A percentile compares a stretch with the other conserved stretches of the same genome.
phyloP scores from a whole-genome alignment of 768 basidiomycete genomes.

The Calvatia gigantea region DNA sequence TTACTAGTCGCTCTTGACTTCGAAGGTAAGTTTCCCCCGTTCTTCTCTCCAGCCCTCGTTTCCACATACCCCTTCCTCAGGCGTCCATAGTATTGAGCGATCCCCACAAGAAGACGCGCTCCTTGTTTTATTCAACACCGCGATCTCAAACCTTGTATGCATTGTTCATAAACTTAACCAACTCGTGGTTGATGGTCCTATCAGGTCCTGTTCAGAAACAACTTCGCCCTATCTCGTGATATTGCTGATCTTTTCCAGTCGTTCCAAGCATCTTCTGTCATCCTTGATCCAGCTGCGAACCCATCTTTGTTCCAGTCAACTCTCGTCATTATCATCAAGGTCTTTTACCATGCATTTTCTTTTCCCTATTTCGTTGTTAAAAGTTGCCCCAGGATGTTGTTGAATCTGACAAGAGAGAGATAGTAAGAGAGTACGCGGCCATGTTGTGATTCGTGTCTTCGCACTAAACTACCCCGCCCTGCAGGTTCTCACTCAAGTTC shows the following conservation, averaged over 20 bases:
- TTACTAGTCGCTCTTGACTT: constrained; percentile 62
- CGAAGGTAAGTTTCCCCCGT: constrained; percentile 40
- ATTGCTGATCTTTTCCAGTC: constrained; percentile 60
- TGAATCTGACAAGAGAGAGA: constrained; percentile 57
- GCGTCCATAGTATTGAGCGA: constrained; percentile 62
- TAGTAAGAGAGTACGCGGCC: constrained; percentile 51
- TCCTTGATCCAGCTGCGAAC: constrained; percentile 56
- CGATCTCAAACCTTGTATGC: constrained; percentile 56
- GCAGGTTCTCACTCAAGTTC: constrained; percentile 54
- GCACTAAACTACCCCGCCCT: neutral
- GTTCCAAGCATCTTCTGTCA: constrained; percentile 54
- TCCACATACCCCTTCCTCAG: constrained; percentile 20
- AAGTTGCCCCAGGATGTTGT: constrained; percentile 48
- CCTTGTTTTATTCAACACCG: constrained; percentile 62
- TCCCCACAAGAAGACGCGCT: constrained; percentile 62
- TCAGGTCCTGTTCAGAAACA: constrained; percentile 63
- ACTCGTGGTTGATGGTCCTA: neutral
- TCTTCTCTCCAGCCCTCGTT: neutral
- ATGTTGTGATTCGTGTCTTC: neutral
- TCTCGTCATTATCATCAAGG: constrained; percentile 63
- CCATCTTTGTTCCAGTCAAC: constrained; percentile 57
- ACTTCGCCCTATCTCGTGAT: constrained; percentile 59
- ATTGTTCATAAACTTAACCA: neutral
- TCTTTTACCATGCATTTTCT: constrained; percentile 13
- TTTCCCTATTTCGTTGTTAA: neutral